Evolutionary conservation across 2,329 filamentous ascomycete species (phyloP).

Genomic region (Cytospora schulzeri): DNA sequence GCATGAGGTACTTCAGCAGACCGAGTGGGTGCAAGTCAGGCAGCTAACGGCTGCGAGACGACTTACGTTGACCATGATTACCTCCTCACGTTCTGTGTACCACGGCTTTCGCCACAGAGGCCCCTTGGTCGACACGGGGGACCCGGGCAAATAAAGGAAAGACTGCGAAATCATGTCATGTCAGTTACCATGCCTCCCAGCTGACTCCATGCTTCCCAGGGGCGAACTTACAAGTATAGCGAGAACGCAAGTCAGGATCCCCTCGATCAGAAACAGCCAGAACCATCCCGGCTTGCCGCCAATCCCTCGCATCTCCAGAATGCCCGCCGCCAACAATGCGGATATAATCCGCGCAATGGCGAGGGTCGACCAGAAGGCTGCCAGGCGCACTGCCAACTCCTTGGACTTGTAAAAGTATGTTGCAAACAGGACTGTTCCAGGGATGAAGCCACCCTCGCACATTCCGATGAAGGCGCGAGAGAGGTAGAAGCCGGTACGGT

Average conservation of each 20-base stretch:
- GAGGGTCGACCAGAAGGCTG: slow-evolving; percentile 66
- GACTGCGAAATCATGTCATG: slow-evolving; percentile 38
- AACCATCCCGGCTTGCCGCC: slow-evolving; percentile 55
- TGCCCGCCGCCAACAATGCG: slow-evolving; percentile 48
- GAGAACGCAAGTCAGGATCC: slow-evolving; percentile 52
- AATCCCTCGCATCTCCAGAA: slow-evolving; percentile 53
- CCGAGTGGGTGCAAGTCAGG: not conserved
- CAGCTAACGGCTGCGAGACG: not conserved
- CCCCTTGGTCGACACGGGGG: slow-evolving; percentile 66
- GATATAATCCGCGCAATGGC: slow-evolving; percentile 48
- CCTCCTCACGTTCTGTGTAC: slow-evolving; percentile 69
- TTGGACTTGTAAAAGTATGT: slow-evolving; percentile 73
- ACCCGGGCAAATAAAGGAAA: slow-evolving; percentile 62
- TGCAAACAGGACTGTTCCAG: slow-evolving; percentile 64
- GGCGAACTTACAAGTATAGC: slow-evolving; percentile 42
- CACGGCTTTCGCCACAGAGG: slow-evolving; percentile 63
- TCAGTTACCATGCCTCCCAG: not conserved
- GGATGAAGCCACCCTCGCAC: slow-evolving; percentile 60
- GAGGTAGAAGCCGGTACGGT: slow-evolving; percentile 50
- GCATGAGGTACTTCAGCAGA: not conserved
- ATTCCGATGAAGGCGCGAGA: slow-evolving; percentile 56
- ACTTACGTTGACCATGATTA: slow-evolving; percentile 65
- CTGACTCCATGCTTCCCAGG: too few relatives aligned
- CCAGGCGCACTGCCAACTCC: slow-evolving; percentile 67
- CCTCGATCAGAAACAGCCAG: slow-evolving; percentile 52